Base-by-base conservation (phyloP, 169 alveolate species). In the Plasmodium coatneyi region DNA sequence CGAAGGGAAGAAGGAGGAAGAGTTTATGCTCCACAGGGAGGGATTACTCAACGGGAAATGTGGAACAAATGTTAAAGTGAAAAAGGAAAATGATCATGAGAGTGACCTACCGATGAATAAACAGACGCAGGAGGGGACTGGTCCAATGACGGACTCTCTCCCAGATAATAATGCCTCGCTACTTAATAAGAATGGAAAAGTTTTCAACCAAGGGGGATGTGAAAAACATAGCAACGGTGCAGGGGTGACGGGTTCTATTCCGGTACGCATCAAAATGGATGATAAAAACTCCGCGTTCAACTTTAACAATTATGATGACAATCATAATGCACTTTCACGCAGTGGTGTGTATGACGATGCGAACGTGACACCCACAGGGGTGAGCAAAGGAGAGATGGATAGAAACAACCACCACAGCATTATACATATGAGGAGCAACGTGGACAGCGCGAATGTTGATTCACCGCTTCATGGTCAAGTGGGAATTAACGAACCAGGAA, bases 31-130 rank as follows among this genome's bases (percentile, higher is more conserved):
- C 34, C 79, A 89, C 36, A n/a, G n/a, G 22, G 39, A 41, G 41
- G 19, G 19, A 28, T 66, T 28, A 78, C 16, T 22, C 49, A 79
- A 41, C 28, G n/a, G 43, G 19, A 43, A 39, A 36, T 70, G 22
- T 79, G 80, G 54, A 84, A 28, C 92, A 43, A n/a, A 46, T 71
- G 46, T 32, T 28, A 83, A 34, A 36, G 72, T 30, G 32, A 83
- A 60, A 19, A 19, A 25, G 9, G 80, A 82, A 16, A 60, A 56
- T n/a, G 91, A 52, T 22, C 52, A 12, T 66, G 76, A 66, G 19
- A 66, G 34, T 66, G 36, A 1, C n/a, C n/a, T 7, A 25, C 46
- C 36, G 34, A 16, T 46, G 66, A 22, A 81, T 16, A 39, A 81
- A 52, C 36, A 28, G 14, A 2, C 32, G 56, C 30, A n/a, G 30